These are phyloP conservation scores for Sechiopsis laciniata DNA, from an alignment of 306 rosid species.

Conservation along the genomic window DNA sequence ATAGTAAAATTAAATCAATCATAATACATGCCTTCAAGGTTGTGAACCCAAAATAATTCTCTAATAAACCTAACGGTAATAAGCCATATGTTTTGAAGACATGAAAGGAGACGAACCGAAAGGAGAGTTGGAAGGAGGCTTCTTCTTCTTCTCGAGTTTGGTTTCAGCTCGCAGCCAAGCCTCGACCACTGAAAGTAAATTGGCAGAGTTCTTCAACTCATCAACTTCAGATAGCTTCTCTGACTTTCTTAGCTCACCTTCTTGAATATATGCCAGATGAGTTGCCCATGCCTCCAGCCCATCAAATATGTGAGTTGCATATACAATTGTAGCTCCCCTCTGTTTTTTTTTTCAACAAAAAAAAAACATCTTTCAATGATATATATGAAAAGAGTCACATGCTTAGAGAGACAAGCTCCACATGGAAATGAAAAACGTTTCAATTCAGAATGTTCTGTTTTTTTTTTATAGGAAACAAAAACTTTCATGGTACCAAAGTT, in stretches of 20 bases:
- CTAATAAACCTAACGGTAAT: constrained; percentile 7
- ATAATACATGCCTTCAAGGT: not conserved
- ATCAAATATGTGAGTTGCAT: constrained; percentile 95
- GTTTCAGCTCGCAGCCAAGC: constrained; percentile 82
- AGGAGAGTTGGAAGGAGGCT: constrained; percentile 27
- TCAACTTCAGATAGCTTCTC: constrained; percentile 63
- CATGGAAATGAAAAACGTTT: no score
- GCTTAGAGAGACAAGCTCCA: no score
- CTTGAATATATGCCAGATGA: constrained; percentile 90
- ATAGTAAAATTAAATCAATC: not conserved
- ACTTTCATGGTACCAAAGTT: no score
- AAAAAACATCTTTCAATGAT: no score
- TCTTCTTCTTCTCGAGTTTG: constrained; percentile 39
- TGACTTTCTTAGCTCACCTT: constrained; percentile 66
- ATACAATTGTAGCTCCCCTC: constrained; percentile 64
- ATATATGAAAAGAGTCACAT: no score
- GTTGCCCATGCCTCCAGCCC: constrained; percentile 98
- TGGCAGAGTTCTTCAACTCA: constrained; percentile 64
- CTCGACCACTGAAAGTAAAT: constrained; percentile 87
- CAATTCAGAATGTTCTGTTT: no score
- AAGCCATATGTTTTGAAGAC: constrained; percentile 27
- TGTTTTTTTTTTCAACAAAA: no score
- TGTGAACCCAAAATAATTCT: not conserved
- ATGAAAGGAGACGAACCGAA: constrained; percentile 25
- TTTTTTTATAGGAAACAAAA: no score